Percentiles rank a stretch among this genome's conserved stretches.
phyloP scores from a whole-genome alignment of 169 alveolate species.

The Eimeria necatrix region DNA sequence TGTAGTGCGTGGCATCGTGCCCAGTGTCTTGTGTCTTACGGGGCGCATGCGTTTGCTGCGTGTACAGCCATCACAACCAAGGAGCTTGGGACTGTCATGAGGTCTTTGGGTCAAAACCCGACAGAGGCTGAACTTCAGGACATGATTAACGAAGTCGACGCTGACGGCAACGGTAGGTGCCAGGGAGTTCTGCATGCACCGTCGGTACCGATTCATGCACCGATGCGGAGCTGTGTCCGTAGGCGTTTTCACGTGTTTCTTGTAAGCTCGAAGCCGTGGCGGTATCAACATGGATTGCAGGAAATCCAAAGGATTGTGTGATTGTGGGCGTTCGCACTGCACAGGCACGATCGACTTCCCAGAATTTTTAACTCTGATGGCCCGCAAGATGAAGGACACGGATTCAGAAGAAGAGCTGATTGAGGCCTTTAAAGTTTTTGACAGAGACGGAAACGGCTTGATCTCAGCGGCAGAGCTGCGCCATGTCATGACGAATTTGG shows the following conservation, averaged over 20 bases:
- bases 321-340: background rate
- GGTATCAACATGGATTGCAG: no score
- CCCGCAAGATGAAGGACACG: constrained; percentile 99
- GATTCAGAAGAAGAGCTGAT: constrained; percentile 99
- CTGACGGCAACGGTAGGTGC: constrained; percentile 94
- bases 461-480: constrained; percentile 99
- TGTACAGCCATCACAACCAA: constrained; percentile 95
- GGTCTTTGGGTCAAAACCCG: constrained; percentile 97
- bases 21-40: background rate
- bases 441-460: constrained; percentile 98
- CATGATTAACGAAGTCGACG: constrained; percentile 97
- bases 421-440: constrained; percentile 99
- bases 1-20: background rate
- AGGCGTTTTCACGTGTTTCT: background rate
- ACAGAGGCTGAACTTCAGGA: constrained; percentile 98
- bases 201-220: background rate
- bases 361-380: constrained; percentile 99
- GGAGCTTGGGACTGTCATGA: constrained; percentile 98
- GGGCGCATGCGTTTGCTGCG: background rate
- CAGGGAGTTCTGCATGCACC: background rate
- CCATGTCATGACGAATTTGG: constrained; percentile 99
- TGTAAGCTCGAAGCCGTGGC: background rate
- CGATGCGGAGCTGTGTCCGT: background rate
- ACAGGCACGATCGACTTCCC: constrained; percentile 98
- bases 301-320: background rate